Evolutionary conservation across 1,284 basidiomycete genomes (phyloP), one percentile per base, ranked within the genome.

Genomic region (Porodaedalea pini): DNA sequence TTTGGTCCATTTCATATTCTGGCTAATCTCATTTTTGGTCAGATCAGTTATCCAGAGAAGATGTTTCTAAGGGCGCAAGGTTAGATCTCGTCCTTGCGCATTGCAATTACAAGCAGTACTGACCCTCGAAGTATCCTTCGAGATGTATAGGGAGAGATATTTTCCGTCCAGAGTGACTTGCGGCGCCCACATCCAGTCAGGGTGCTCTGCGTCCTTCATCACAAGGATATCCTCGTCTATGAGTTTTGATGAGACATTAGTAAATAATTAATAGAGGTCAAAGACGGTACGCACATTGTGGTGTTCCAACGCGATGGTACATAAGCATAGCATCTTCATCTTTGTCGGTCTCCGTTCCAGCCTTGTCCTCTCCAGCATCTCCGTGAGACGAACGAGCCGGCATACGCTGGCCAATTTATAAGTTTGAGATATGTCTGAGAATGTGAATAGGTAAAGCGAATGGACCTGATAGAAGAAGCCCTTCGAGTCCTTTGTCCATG

Each of bases 381-480:
- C 77, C 80, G 65, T 83, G 78, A 11, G 75, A 75, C 41, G 74
- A 70, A 2, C 76, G 76, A 11, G 74, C 74, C 4, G 86, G 86
- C 64, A 79, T 86, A 29, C 86, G 77, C 85, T 78, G 59, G 74
- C 60, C n/a, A 34, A 21, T 2, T 11, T 32, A 6, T 39, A 23
- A 51, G 27, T 17, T 11, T 53, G 17, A 29, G 11, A 27, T n/a
- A 27, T 17, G 27, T 21, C 17, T 23, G n/a, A 13, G 43, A 11
- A 27, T 36, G 25, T 27, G 34, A 11, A 34, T 40, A 6, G 39
- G 54, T 21, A 36, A 62, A 53, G 40, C 40, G 15, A 8, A 61
- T 67, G 44, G 62, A 86, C 87, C 75, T 90, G 88, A 69, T 92
- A 92, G 72, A 91, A 90, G 70, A 92, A 91, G 0, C 90, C 89